phyloP scores from a whole-genome alignment of 257 asterid species.

The Nicotiana paniculata region DNA sequence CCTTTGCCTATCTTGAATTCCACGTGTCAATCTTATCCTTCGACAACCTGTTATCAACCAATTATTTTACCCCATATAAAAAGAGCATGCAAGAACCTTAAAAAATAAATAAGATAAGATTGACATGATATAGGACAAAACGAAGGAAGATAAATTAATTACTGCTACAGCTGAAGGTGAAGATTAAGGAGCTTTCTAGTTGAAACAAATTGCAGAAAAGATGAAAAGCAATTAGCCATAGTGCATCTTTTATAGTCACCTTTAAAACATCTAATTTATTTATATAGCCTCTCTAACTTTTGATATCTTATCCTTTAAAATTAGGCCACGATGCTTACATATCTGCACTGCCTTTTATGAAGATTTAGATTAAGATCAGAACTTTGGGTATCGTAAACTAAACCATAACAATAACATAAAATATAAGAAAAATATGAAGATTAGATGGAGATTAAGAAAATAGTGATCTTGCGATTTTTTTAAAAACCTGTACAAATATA shows the following conservation, averaged over 20 bases:
- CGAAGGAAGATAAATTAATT: not conserved
- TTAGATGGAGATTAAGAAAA: not conserved
- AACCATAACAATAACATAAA: not conserved
- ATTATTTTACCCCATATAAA: too few species aligned
- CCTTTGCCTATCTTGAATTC: too few species aligned
- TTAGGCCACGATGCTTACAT: conserved; percentile 10
- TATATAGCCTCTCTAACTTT: not conserved
- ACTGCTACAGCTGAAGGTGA: not conserved
- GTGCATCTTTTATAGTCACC: conserved; percentile 15
- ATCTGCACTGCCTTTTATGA: conserved; percentile 21
- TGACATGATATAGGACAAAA: not conserved
- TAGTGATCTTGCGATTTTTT: not conserved
- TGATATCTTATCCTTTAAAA: not conserved
- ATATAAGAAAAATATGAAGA: not conserved
- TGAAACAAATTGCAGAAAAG: not conserved
- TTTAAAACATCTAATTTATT: conserved; percentile 12
- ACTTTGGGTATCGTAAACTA: not conserved
- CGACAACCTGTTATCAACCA: too few species aligned
- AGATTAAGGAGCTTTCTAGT: not conserved
- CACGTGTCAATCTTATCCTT: too few species aligned
- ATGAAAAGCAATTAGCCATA: conserved; percentile 6
- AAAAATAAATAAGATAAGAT: too few species aligned
- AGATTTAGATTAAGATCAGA: conserved; percentile 5
- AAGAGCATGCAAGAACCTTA: too few species aligned
- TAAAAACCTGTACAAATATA: not conserved